Evolutionary conservation across 2,329 filamentous ascomycete species (phyloP).

Genomic region (Xylaria hypoxylon): DNA sequence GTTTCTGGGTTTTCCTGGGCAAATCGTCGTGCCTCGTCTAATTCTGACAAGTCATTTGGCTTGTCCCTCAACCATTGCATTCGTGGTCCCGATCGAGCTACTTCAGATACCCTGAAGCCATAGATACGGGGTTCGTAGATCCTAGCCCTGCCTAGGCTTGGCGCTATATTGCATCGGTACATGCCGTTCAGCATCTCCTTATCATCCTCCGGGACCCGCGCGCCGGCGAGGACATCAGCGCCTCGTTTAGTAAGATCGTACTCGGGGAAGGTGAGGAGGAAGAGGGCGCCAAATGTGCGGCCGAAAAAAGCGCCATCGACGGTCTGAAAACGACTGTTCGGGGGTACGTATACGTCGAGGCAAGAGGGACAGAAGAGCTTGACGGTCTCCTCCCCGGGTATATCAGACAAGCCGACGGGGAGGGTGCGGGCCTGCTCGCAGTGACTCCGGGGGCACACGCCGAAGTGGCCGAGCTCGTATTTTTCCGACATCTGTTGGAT

Average conservation of each 20-base stretch:
- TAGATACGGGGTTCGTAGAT: conserved; percentile 98
- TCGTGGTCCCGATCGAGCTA: conserved; percentile 87
- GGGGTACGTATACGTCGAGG: conserved; percentile 95
- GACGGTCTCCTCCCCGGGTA: conserved; percentile 95
- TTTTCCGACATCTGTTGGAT: conserved; percentile 99
- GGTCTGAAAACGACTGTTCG: conserved; percentile 96
- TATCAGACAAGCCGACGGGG: conserved; percentile 93
- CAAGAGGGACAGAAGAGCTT: conserved; percentile 98
- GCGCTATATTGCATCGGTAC: conserved; percentile 85
- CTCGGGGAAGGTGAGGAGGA: conserved; percentile 98
- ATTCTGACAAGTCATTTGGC: conserved; percentile 80
- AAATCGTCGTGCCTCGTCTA: conserved; percentile 79
- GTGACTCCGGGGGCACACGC: conserved; percentile 91
- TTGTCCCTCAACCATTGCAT: conserved; percentile 97
- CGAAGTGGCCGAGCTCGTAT: conserved; percentile 97
- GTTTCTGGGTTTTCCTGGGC: conserved; percentile 65
- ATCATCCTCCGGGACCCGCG: conserved; percentile 57
- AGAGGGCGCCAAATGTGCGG: conserved; percentile 94
- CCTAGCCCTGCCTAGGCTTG: conserved; percentile 81
- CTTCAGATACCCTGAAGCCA: conserved; percentile 92
- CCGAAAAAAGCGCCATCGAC: conserved; percentile 99
- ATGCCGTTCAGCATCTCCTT: conserved; percentile 82
- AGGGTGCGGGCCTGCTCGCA: conserved; percentile 92
- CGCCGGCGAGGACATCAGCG: conserved; percentile 64
- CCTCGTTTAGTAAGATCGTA: conserved; percentile 85